Evolutionary conservation across 129 eudicot species (phyloP).

Genomic region (Cynara cardunculus): DNA sequence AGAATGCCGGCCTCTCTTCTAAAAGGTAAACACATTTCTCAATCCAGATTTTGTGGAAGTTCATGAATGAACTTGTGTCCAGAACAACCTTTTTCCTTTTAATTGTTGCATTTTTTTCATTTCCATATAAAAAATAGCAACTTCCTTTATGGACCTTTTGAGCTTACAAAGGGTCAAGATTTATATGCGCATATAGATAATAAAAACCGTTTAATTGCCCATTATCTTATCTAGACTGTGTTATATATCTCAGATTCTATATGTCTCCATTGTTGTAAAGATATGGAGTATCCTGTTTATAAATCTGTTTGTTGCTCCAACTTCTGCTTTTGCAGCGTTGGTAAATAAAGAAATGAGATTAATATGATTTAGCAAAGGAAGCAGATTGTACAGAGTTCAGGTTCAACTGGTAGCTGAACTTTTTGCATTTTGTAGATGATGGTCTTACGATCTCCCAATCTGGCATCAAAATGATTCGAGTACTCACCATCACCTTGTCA

Average conservation of each 20-base stretch:
- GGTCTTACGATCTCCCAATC: not conserved
- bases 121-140: too few species aligned
- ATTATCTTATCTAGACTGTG: not conserved
- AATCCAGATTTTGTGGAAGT: not conserved
- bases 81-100: not conserved
- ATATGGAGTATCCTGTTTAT: not conserved
- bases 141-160: too few species aligned
- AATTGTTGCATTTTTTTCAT: not conserved
- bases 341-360: not conserved
- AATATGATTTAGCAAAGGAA: not conserved
- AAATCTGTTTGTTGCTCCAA: not conserved
- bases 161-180: too few species aligned
- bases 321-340: not conserved
- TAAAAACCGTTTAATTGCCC: not conserved
- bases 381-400: not conserved
- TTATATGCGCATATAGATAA: not conserved
- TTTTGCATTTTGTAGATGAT: constrained; percentile 1
- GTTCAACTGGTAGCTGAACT: not conserved
- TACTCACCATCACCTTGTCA: not conserved
- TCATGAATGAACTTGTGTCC: not conserved
- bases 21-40: not conserved
- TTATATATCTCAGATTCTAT: not conserved
- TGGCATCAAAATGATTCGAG: not conserved
- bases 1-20: not conserved
- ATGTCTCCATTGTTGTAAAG: not conserved